phyloP scores from a whole-genome alignment of 2,329 filamentous ascomycete genomes.

The Colletotrichum navitas region DNA sequence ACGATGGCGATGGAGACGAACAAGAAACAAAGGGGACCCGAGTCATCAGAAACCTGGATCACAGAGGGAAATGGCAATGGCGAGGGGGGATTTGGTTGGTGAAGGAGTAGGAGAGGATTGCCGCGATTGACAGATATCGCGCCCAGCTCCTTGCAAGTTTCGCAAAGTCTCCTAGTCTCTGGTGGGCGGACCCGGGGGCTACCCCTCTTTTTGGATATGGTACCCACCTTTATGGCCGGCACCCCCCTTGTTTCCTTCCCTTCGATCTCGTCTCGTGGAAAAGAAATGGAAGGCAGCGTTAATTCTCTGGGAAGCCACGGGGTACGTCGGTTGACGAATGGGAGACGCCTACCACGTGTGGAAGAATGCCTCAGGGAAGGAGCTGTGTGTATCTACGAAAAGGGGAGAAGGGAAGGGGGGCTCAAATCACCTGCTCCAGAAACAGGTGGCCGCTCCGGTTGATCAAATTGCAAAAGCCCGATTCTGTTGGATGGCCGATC shows the following conservation, averaged over 20 bases:
- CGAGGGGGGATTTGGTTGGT: not conserved
- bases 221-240: slow-evolving; percentile 2
- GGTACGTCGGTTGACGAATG: not conserved
- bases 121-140: slow-evolving; percentile 30
- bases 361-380: not conserved
- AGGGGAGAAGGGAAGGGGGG: too few species aligned
- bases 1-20: not conserved
- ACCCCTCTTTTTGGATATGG: not conserved
- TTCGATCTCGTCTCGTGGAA: slow-evolving; percentile 5
- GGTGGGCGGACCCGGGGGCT: slow-evolving; percentile 16
- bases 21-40: slow-evolving; percentile 37
- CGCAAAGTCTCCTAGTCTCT: slow-evolving; percentile 33
- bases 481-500: slow-evolving; percentile 1
- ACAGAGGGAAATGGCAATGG: slow-evolving; percentile 10
- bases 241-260: slow-evolving; percentile 23
- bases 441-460: slow-evolving; percentile 13
- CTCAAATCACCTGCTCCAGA: slow-evolving; percentile 3
- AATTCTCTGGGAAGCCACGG: slow-evolving; percentile 1
- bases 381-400: not conserved
- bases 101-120: slow-evolving; percentile 5
- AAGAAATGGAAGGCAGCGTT: slow-evolving; percentile 8
- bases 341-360: not conserved
- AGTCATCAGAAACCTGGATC: slow-evolving; percentile 27
- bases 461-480: slow-evolving; percentile 13
- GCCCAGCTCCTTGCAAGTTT: slow-evolving; percentile 29